Base-by-base conservation (phyloP, 208 protist genomes). In the Crithidia fasciculata region DNA sequence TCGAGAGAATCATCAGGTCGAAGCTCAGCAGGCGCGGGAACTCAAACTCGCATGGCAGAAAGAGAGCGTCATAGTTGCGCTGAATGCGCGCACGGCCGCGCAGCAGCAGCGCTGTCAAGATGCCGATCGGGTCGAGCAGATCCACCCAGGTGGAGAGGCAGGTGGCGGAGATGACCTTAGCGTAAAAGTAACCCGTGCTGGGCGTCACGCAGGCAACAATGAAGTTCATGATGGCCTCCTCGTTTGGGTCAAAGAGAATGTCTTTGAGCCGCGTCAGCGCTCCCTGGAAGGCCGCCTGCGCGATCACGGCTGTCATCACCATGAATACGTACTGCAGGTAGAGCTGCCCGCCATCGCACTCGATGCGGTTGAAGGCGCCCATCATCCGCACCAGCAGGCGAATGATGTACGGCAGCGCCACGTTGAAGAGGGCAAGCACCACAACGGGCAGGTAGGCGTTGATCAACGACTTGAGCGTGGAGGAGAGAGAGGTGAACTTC, bases 321-420 rank as follows among this genome's bases (percentile, higher is more conserved):
- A 94, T 96, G 76, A 94, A 96, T 55, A 91, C 37, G 80, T 93
- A 94, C 78, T 94, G 87, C 69, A 96, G 65, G 65, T 88, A 83
- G 18, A 96, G 72, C 50, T 85, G 83, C 8, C 83, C 84, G n/a
- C 74, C 74, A 36, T 91, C 80, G 43, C 84, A 85, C 70, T 93
- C 86, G 0, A 40, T 59, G 62, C 85, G 67, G 60, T 88, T 94
- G 61, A 92, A 82, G 62, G 79, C 88, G 15, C 89, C 89, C 89
- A 94, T 96, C 58, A 75, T 72, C 43, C 88, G 67, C 19, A 90
- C 88, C 52, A 94, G 77, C 40, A 81, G 40, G 5, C 86, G 86
- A 18, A 94, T 87, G 43, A 96, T 80, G 75, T 83, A 75, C 8
- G 92, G 92, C 56, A 96, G 81, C 8, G 84, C 40, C 8, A 89